Evolutionary conservation across 345 rosid genomes (phyloP).

Genomic region (Gossypium herbaceum): DNA sequence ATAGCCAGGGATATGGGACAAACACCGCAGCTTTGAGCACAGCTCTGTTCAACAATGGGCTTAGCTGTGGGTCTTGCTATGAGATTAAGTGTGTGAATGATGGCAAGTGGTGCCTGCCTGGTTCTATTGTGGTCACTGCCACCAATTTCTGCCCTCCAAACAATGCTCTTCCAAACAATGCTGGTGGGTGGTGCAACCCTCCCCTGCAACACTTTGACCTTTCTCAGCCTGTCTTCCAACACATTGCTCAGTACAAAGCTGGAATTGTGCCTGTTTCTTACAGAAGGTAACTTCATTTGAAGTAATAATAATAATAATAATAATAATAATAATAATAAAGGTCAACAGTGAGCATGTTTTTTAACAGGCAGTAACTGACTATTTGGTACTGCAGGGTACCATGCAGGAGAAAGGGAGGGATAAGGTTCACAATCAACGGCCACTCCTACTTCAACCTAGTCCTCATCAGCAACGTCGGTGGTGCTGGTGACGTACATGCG

Average conservation of each 20-base stretch:
- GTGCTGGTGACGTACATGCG: constrained; percentile 71
- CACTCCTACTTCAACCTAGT: constrained; percentile 79
- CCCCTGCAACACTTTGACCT: constrained; percentile 77
- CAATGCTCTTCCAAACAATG: constrained; percentile 68
- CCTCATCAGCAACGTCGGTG: constrained; percentile 73
- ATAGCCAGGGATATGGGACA: constrained; percentile 80
- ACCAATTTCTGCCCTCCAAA: constrained; percentile 86
- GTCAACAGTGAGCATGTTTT: neutral
- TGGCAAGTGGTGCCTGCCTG: constrained; percentile 67
- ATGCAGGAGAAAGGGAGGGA: constrained; percentile 63
- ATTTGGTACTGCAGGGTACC: constrained; percentile 43
- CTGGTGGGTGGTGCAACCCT: constrained; percentile 89
- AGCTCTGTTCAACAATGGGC: constrained; percentile 66
- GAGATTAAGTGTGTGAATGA: constrained; percentile 60
- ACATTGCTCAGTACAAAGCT: constrained; percentile 72
- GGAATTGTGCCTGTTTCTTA: constrained; percentile 74
- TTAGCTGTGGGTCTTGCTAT: constrained; percentile 78
- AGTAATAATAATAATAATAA: too few species aligned
- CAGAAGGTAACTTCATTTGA: constrained; percentile 37
- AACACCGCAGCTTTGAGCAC: constrained; percentile 83
- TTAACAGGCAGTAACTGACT: neutral
- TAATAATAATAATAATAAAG: too few species aligned
- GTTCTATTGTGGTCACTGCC: constrained; percentile 63
- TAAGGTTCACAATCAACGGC: constrained; percentile 73
- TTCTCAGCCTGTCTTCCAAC: constrained; percentile 80